phyloP scores from a whole-genome alignment of 2,329 filamentous ascomycete genomes.

The Epichloe scottii region DNA sequence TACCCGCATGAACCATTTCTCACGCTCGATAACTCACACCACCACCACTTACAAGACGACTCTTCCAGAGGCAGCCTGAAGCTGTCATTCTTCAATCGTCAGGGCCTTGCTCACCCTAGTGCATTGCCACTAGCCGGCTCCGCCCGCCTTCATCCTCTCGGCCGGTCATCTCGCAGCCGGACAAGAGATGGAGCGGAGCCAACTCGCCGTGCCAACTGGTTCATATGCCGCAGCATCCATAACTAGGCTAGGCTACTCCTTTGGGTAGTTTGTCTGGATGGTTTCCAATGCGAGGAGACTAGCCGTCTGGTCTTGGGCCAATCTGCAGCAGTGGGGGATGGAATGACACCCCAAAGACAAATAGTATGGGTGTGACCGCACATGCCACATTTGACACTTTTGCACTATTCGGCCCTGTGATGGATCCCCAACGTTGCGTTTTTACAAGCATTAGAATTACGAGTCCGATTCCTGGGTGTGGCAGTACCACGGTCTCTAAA shows the following conservation, averaged over 20 bases:
- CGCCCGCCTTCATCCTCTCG: not conserved
- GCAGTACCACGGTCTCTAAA: not conserved
- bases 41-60: not conserved
- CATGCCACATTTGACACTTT: not conserved
- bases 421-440: conserved; percentile 1
- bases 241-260: not conserved
- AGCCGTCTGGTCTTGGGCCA: not conserved
- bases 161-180: not conserved
- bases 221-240: not conserved
- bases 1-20: conserved; percentile 1
- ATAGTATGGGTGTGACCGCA: not conserved
- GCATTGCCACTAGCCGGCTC: not conserved
- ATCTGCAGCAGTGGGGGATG: not conserved
- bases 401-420: not conserved
- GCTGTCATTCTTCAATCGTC: no score
- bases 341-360: not conserved
- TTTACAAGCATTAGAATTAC: not conserved
- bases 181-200: not conserved
- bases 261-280: not conserved
- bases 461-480: not conserved
- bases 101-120: no score
- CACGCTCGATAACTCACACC: not conserved
- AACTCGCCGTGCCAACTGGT: not conserved
- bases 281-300: not conserved
- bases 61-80: no score